Conservation (phyloP, 2,329 filamentous ascomycete genomes). For the Colletotrichum liriopes region DNA sequence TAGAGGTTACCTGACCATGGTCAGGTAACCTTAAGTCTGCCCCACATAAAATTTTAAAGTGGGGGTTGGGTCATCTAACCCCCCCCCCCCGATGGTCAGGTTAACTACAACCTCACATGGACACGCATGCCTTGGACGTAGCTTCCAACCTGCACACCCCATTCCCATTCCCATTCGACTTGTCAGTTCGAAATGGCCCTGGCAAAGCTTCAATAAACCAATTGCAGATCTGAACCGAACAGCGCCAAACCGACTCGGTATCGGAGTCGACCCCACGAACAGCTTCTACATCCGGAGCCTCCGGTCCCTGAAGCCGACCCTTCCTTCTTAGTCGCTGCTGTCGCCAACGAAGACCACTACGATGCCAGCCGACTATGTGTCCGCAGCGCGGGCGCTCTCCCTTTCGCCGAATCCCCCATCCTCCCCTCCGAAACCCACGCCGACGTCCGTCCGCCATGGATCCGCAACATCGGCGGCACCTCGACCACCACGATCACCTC, state of each 20-base stretch:
- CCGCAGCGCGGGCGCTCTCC: conserved; percentile 65
- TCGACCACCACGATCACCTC: conserved; percentile 30
- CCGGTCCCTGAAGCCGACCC: conserved; percentile 15
- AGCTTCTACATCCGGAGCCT: conserved; percentile 30
- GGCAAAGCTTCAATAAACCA: conserved; percentile 3
- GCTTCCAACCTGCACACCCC: conserved; percentile 6
- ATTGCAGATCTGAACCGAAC: conserved; percentile 1
- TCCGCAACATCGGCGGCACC: conserved; percentile 45
- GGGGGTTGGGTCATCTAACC: too few relatives aligned
- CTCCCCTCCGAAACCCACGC: conserved; percentile 52
- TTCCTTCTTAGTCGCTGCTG: background rate
- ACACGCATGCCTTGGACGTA: conserved; percentile 20
- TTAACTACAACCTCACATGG: too few relatives aligned
- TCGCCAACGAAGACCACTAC: conserved; percentile 28
- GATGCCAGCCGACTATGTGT: conserved; percentile 69
- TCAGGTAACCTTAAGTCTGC: too few relatives aligned
- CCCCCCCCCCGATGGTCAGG: too few relatives aligned
- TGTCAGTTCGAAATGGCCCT: conserved; percentile 25
- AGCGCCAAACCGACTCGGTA: background rate
- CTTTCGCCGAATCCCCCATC: conserved; percentile 56
- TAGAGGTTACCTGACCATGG: too few relatives aligned
- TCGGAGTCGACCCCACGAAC: conserved; percentile 23
- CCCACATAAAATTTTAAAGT: too few relatives aligned
- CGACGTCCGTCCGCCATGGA: conserved; percentile 64
- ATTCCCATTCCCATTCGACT: background rate